Evolutionary conservation across 768 basidiomycete genomes (phyloP).

Genomic region (Tremella mesenterica): DNA sequence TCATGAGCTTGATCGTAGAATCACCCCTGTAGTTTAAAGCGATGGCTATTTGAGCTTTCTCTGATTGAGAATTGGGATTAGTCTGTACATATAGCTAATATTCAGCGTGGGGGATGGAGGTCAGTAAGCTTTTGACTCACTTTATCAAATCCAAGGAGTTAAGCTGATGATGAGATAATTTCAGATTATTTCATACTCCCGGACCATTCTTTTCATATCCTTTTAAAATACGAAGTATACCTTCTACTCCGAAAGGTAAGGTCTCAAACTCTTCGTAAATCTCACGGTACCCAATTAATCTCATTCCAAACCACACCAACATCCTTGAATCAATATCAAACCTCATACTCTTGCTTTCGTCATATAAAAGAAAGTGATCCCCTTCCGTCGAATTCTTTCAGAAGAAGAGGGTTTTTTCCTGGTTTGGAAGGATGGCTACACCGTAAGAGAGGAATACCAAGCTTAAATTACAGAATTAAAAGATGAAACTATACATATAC

Average conservation of each 20-base stretch:
- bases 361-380: too few species aligned
- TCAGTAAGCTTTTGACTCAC: conserved; percentile 8
- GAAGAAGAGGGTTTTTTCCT: background rate
- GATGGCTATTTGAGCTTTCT: too few species aligned
- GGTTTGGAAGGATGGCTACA: background rate
- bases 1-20: too few species aligned
- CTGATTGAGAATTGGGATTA: too few species aligned
- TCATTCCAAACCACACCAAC: too few species aligned
- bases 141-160: conserved; percentile 47
- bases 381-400: background rate
- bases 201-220: conserved; percentile 66
- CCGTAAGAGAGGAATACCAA: too few species aligned
- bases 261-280: background rate
- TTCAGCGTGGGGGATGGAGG: conserved; percentile 35
- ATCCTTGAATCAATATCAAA: too few species aligned
- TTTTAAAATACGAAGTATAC: conserved; percentile 59
- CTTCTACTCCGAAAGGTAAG: conserved; percentile 55
- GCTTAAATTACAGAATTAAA: conserved; percentile 53
- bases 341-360: too few species aligned
- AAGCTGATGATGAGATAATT: conserved; percentile 76
- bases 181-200: conserved; percentile 79
- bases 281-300: too few species aligned
- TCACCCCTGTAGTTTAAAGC: too few species aligned
- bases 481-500: conserved; percentile 73
- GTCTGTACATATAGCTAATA: background rate